Percentiles rank a stretch among this genome's conserved stretches.
phyloP scores from a whole-genome alignment of 2,329 filamentous ascomycete species.

The Ophiostoma sp. region DNA sequence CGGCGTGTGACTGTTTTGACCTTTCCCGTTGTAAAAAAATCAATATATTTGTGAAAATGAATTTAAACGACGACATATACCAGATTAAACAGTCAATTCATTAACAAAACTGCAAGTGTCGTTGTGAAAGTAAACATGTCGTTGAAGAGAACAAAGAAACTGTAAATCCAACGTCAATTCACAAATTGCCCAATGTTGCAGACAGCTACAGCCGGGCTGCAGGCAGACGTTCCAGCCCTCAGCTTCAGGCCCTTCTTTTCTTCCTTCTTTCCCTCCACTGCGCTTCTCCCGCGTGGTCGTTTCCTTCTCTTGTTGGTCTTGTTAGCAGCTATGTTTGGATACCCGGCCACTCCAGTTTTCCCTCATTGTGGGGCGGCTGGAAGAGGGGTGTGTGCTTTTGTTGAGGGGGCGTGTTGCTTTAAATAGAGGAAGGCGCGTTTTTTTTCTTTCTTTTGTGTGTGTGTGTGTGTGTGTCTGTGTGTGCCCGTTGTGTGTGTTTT shows the following conservation, averaged over 20 bases:
- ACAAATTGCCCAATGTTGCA: background rate
- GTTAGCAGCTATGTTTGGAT: constrained; percentile 22
- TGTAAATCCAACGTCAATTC: background rate
- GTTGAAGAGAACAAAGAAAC: constrained; percentile 1
- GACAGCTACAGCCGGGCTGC: background rate
- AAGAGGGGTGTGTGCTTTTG: background rate
- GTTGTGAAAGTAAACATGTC: constrained; percentile 7
- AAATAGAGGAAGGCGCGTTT: constrained; percentile 23
- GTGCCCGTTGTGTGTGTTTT: background rate
- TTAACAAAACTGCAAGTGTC: background rate
- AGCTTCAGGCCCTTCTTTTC: background rate
- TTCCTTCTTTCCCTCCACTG: background rate
- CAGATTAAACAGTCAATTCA: background rate
- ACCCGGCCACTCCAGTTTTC: constrained; percentile 7
- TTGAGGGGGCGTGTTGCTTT: constrained; percentile 23
- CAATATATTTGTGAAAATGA: background rate
- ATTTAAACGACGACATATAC: background rate
- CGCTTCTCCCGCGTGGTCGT: background rate
- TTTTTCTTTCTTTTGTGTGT: background rate
- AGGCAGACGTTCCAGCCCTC: background rate
- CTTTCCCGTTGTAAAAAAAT: too few species aligned
- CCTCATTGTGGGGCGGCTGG: constrained; percentile 18
- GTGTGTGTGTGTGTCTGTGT: background rate
- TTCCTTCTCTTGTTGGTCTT: background rate
- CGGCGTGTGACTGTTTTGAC: background rate